phyloP scores from a whole-genome alignment of 257 asterid genomes.

The Fraxinus quadrangulata region DNA sequence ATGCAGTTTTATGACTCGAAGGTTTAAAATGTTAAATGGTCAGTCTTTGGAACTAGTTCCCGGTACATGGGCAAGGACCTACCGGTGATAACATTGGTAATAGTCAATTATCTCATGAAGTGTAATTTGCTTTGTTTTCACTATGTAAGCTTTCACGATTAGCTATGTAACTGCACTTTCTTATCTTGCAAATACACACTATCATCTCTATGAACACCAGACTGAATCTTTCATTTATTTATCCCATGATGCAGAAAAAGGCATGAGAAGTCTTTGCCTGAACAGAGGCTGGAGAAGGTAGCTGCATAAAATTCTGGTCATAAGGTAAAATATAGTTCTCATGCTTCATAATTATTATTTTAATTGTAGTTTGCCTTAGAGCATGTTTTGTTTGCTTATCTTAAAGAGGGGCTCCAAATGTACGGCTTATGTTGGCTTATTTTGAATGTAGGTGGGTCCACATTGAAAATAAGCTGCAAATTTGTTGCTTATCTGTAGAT shows the following conservation, averaged over 20 bases:
- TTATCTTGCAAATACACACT: not conserved
- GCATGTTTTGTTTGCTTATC: not conserved
- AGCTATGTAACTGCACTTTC: conserved; percentile 8
- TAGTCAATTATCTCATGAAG: not conserved
- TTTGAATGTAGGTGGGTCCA: no score
- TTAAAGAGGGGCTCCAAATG: no score
- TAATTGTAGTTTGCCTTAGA: not conserved
- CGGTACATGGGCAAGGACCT: no score
- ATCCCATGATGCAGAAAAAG: conserved; percentile 44
- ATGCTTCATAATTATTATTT: conserved; percentile 9
- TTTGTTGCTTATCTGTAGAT: no score
- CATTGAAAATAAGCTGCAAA: no score
- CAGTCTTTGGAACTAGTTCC: no score
- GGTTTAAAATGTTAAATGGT: no score
- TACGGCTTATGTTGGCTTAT: no score
- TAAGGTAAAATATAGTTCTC: conserved; percentile 30
- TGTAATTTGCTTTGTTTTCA: not conserved
- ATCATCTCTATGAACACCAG: not conserved
- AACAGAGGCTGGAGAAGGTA: conserved; percentile 35
- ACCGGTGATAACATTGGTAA: not conserved
- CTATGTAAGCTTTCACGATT: not conserved
- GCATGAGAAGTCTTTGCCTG: conserved; percentile 29
- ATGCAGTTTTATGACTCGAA: no score
- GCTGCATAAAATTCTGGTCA: conserved; percentile 38
- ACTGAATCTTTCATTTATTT: conserved; percentile 7